phyloP scores from a whole-genome alignment of 805 yeast genomes.

The Starmerella stigmatis region DNA sequence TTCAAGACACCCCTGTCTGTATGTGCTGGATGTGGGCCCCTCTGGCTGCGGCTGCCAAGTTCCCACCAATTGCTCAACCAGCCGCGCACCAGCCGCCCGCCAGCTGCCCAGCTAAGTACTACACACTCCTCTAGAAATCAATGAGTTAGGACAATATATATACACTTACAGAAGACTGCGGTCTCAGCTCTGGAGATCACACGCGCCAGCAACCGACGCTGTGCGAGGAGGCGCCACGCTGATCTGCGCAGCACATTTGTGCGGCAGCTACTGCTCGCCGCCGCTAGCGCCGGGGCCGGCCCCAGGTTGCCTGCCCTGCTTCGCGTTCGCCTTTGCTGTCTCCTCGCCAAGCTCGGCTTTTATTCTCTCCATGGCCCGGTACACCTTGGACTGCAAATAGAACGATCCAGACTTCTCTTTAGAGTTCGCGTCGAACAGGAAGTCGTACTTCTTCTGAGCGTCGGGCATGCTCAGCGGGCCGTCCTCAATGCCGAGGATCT shows the following conservation, averaged over 20 bases:
- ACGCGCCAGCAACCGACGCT: too few relatives aligned
- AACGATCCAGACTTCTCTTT: constrained; percentile 95
- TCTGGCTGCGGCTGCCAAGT: too few relatives aligned
- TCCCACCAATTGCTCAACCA: too few relatives aligned
- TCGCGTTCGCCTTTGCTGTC: constrained; percentile 9
- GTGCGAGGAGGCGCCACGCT: too few relatives aligned
- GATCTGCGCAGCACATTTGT: background rate
- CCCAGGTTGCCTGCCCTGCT: background rate
- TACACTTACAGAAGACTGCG: too few relatives aligned
- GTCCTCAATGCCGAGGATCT: constrained; percentile 71
- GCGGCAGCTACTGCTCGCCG: background rate
- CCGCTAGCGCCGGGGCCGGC: background rate
- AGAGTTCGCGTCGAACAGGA: constrained; percentile 76
- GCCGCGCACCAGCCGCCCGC: too few relatives aligned
- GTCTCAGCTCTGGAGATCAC: too few relatives aligned
- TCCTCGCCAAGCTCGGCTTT: constrained; percentile 55
- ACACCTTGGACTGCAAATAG: constrained; percentile 85
- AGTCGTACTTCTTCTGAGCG: constrained; percentile 61
- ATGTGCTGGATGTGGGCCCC: too few relatives aligned
- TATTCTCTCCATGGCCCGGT: constrained; percentile 85
- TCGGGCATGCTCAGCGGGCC: constrained; percentile 40
- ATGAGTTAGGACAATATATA: too few relatives aligned
- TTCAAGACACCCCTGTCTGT: too few relatives aligned
- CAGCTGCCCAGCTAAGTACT: too few relatives aligned
- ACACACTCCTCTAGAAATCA: too few relatives aligned